Base-by-base conservation (phyloP, 768 basidiomycete species). In the Sporobolomyces phaffii region DNA sequence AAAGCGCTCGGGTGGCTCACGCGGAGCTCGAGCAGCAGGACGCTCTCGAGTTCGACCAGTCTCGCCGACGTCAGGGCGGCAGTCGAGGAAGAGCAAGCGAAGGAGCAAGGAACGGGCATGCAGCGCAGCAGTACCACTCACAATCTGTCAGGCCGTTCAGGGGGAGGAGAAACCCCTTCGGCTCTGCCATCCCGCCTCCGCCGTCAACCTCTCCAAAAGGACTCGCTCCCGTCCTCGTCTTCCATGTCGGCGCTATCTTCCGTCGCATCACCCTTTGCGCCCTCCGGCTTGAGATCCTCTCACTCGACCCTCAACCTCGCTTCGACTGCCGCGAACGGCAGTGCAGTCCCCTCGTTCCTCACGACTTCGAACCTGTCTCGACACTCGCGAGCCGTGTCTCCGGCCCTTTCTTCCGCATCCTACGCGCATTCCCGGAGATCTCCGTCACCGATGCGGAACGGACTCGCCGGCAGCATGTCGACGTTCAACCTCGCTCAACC, bases 401-500 rank as follows among this genome's bases (percentile, higher is more conserved):
- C 70, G 31, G 70, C 62, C 3, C 62, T 64, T 31, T 67, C 70
- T 20, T 33, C 65, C 49, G 18, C 49, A 3, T 51, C 60, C 0
- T 22, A n/a, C 47, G 3, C 34, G 2, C 40, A 53, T n/a, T 58
- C 24, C 14, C 64, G 69, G 18, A 31, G 56, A 11, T 64, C 62
- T 22, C 70, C 70, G 1, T 64, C 62, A 0, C 70, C 70, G 1
- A 52, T 66, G 4, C 43, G 70, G 31, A 66, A 56, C 31, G 53
- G 59, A 26, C 70, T 71, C 65, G 65, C 49, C 9, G 65, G 65
- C 6, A 40, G 40, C 59, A 67, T 71, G 65, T 57, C 52, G 41
- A 10, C 62, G 26, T 67, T 67, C 70, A 66, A 71, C 62, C 62
- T 71, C 48, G 48, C 58, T 5, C 51, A 45, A 40, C 65, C 58